A percentile compares a stretch with the other conserved stretches of the same genome.
These are phyloP conservation scores for Fusarium humuli DNA, from an alignment of 2,329 filamentous ascomycete genomes.

Conservation along the genomic window DNA sequence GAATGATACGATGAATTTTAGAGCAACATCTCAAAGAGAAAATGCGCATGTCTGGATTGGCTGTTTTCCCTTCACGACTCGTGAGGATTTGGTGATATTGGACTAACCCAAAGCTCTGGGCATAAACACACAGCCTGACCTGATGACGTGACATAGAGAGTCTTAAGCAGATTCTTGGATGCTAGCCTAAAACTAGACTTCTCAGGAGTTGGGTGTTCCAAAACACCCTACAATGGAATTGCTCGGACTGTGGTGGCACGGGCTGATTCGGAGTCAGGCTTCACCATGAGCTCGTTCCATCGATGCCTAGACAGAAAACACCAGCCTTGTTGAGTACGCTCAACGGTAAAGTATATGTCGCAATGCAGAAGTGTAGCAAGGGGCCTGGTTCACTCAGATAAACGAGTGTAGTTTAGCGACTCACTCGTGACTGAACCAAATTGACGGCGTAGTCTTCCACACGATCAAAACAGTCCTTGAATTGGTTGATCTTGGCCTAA, in stretches of 20 bases:
- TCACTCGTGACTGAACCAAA: not conserved
- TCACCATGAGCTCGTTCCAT: not conserved
- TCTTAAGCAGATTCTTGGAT: not conserved
- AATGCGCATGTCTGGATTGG: slow-evolving; percentile 10
- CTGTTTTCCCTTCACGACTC: slow-evolving; percentile 11
- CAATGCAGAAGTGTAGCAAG: not conserved
- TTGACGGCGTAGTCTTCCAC: not conserved
- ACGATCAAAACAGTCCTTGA: not conserved
- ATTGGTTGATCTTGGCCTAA: not conserved
- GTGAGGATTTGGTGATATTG: not conserved
- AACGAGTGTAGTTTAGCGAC: not conserved
- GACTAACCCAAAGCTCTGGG: slow-evolving; percentile 1
- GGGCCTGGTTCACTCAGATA: not conserved
- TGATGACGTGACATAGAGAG: slow-evolving; percentile 6
- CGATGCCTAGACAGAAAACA: not conserved
- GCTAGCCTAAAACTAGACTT: not conserved
- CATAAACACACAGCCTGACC: slow-evolving; percentile 4
- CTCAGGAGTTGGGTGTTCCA: not conserved
- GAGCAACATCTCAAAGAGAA: slow-evolving; percentile 26
- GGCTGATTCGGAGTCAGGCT: not conserved
- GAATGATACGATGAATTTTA: slow-evolving; percentile 43
- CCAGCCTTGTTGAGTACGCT: not conserved
- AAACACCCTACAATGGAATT: not conserved
- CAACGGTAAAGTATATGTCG: not conserved
- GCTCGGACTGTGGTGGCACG: not conserved